Conservation (phyloP, 2,329 filamentous ascomycete genomes). For the Alternaria solani region DNA sequence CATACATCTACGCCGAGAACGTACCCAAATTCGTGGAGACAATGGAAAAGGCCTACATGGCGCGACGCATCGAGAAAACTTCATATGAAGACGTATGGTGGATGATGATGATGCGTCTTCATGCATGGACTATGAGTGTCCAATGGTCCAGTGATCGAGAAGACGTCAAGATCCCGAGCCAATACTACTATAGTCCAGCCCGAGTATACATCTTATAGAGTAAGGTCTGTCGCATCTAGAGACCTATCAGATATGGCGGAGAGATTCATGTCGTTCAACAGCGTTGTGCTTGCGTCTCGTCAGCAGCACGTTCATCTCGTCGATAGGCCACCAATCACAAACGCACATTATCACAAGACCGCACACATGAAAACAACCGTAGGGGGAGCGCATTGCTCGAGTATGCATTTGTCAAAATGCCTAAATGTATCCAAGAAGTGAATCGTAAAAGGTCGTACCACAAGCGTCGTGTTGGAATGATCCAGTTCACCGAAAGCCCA, state of each 20-base stretch:
- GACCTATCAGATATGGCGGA: background rate
- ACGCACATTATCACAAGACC: background rate
- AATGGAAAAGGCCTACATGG: too few relatives aligned
- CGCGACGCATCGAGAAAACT: too few relatives aligned
- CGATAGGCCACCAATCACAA: background rate
- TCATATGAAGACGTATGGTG: background rate
- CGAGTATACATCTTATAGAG: background rate
- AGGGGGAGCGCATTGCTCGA: background rate
- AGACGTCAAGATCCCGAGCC: background rate
- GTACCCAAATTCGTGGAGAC: background rate
- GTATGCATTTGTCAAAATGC: constrained; percentile 5
- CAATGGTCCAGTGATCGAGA: background rate
- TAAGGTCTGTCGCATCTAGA: background rate
- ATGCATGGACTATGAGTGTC: background rate
- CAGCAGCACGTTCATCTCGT: too few relatives aligned
- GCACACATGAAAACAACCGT: background rate
- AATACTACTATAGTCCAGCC: background rate
- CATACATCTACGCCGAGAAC: background rate
- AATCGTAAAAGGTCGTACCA: constrained; percentile 11
- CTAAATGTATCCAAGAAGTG: constrained; percentile 4
- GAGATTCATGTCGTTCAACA: too few relatives aligned
- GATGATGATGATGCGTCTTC: background rate
- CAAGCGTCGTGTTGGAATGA: background rate
- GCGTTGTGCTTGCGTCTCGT: too few relatives aligned
- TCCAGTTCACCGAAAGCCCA: background rate